Conservation (phyloP, 495 filamentous ascomycete species). For the Schizothecium vesticola region DNA sequence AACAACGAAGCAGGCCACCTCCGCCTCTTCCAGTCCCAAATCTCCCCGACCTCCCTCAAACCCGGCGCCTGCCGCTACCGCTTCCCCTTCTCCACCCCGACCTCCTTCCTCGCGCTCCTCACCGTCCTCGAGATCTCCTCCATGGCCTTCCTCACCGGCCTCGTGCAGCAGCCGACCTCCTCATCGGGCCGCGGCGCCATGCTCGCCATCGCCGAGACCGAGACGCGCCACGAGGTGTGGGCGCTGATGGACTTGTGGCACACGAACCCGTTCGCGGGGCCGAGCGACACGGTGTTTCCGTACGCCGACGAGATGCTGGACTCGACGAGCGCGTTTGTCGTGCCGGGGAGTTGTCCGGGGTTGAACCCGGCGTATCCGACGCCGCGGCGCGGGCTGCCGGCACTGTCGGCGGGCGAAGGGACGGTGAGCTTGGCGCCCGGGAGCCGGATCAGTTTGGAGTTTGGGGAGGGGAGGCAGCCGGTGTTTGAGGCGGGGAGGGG, state of each 20-base stretch:
- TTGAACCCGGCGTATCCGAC: conserved; percentile 46
- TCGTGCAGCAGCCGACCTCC: conserved; percentile 39
- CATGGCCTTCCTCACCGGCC: conserved; percentile 51
- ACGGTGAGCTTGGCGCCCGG: conserved; percentile 40
- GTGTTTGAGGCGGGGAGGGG: conserved; percentile 29
- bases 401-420: conserved; percentile 31
- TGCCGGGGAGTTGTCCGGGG: conserved; percentile 44
- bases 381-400: conserved; percentile 41
- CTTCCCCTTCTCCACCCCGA: conserved; percentile 37
- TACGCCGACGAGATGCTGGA: conserved; percentile 52
- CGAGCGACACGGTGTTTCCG: conserved; percentile 47
- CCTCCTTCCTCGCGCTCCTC: conserved; percentile 40
- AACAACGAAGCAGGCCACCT: conserved; percentile 54
- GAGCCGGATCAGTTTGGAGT: conserved; percentile 36
- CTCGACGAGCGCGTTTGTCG: conserved; percentile 43
- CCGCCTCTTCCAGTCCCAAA: conserved; percentile 51
- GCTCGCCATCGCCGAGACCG: conserved; percentile 44
- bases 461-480: conserved; percentile 39
- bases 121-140: conserved; percentile 48
- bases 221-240: conserved; percentile 49
- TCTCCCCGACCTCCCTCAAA: conserved; percentile 47
- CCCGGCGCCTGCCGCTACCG: conserved; percentile 47
- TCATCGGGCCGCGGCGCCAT: conserved; percentile 39
- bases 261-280: conserved; percentile 44
- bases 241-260: conserved; percentile 49